Evolutionary conservation across 805 yeast genomes (phyloP).

Genomic region (Kuraishia piskuri): DNA sequence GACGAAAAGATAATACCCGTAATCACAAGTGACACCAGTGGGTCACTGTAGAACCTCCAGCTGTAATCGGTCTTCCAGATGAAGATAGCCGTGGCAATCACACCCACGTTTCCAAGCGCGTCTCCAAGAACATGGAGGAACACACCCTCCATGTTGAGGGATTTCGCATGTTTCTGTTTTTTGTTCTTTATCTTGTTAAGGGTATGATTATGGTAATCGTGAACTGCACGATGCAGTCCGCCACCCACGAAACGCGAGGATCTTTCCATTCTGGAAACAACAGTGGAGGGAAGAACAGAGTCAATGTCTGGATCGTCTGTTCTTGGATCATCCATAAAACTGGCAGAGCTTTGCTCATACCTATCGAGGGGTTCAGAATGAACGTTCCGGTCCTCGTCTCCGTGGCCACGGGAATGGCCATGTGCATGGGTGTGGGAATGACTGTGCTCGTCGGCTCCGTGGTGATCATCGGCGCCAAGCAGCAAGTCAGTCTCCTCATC

Average conservation of each 20-base stretch:
- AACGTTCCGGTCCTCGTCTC: not conserved
- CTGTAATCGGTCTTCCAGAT: constrained; percentile 90
- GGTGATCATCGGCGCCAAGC: not conserved
- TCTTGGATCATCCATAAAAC: not conserved
- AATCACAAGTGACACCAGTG: constrained; percentile 74
- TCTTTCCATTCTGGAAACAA: constrained; percentile 8
- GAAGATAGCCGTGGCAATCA: constrained; percentile 78
- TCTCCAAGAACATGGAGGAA: constrained; percentile 93
- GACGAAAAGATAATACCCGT: constrained; percentile 84
- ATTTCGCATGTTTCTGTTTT: constrained; percentile 29
- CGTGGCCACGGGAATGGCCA: constrained; percentile 8
- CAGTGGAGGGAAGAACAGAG: constrained; percentile 12
- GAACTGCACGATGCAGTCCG: constrained; percentile 5
- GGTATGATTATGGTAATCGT: constrained; percentile 16
- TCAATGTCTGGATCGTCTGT: constrained; percentile 6
- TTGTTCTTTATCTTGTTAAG: constrained; percentile 9
- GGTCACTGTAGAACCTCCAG: constrained; percentile 86
- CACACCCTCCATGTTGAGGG: constrained; percentile 97
- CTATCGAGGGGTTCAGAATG: not conserved
- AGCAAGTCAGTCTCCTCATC: constrained; percentile 9
- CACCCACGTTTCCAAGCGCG: constrained; percentile 93
- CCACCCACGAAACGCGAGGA: constrained; percentile 3
- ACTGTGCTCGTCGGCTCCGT: constrained; percentile 1
- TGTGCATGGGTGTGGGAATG: constrained; percentile 10
- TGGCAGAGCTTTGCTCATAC: not conserved